These are phyloP conservation scores for Coemansia guatemalensis DNA, from an alignment of 192 early-diverging fungal genomes.

Conservation along the genomic window DNA sequence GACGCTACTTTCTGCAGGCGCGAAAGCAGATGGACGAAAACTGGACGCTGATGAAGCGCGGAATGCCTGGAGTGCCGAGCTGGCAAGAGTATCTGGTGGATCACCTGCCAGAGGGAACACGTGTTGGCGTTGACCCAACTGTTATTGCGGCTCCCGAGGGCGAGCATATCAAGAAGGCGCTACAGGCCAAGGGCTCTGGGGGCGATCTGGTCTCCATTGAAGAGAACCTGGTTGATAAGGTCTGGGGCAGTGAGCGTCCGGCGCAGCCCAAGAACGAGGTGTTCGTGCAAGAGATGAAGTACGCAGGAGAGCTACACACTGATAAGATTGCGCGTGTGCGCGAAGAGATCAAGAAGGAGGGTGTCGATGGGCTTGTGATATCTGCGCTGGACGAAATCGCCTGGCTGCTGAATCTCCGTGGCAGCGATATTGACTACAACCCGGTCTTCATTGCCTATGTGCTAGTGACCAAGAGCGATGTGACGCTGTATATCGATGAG, in stretches of 20 bases:
- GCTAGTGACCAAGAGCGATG: slow-evolving; percentile 67
- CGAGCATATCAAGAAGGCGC: slow-evolving; percentile 53
- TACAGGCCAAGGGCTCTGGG: slow-evolving; percentile 50
- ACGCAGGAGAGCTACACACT: slow-evolving; percentile 58
- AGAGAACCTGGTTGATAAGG: slow-evolving; percentile 83
- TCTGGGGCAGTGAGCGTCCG: slow-evolving; percentile 78
- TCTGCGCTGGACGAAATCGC: slow-evolving; percentile 94
- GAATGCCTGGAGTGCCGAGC: slow-evolving; percentile 80
- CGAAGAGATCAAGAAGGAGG: slow-evolving; percentile 62
- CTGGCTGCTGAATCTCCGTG: slow-evolving; percentile 97
- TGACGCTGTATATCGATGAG: slow-evolving; percentile 77
- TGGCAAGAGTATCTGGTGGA: slow-evolving; percentile 86
- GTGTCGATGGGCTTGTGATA: slow-evolving; percentile 73
- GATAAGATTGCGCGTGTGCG: slow-evolving; percentile 78
- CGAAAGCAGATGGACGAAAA: slow-evolving; percentile 86
- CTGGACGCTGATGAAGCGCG: slow-evolving; percentile 95
- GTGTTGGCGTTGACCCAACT: slow-evolving; percentile 90
- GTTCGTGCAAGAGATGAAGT: slow-evolving; percentile 67
- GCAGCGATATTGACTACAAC: slow-evolving; percentile 94
- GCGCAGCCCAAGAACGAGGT: slow-evolving; percentile 65
- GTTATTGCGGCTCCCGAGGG: slow-evolving; percentile 76
- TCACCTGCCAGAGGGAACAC: slow-evolving; percentile 68
- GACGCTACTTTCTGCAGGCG: slow-evolving; percentile 97
- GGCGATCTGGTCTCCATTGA: slow-evolving; percentile 69
- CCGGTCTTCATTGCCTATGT: slow-evolving; percentile 96